phyloP scores from a whole-genome alignment of 2,329 filamentous ascomycete species.

The Nothophaeocryptopus gaeumannii region DNA sequence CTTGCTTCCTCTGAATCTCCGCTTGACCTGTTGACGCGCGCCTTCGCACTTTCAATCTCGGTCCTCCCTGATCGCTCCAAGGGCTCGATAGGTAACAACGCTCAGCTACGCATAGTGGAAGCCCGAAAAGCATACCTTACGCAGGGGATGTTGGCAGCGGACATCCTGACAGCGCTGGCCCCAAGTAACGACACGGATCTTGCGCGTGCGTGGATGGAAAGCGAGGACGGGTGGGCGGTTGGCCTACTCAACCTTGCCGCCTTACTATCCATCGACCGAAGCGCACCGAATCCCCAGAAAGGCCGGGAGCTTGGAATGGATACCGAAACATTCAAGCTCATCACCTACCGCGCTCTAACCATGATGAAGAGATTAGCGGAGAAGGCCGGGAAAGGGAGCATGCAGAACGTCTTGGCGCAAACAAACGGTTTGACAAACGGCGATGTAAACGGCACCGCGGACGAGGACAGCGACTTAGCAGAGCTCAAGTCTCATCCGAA shows the following conservation, averaged over 20 bases:
- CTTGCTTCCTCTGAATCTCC: constrained; percentile 46
- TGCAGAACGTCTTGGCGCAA: constrained; percentile 16
- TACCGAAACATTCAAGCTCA: constrained; percentile 33
- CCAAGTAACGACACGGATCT: constrained; percentile 49
- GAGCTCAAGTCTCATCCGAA: constrained; percentile 28
- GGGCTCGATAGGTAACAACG: constrained; percentile 45
- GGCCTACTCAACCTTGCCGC: constrained; percentile 74
- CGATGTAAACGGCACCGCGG: constrained; percentile 23
- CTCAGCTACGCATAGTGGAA: constrained; percentile 66
- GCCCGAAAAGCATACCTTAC: constrained; percentile 83
- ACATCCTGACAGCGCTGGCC: constrained; percentile 76
- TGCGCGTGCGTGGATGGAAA: constrained; percentile 76
- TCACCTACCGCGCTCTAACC: constrained; percentile 44
- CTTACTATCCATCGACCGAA: constrained; percentile 63
- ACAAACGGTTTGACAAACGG: constrained; percentile 10
- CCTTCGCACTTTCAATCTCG: constrained; percentile 83
- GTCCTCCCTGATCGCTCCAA: constrained; percentile 73
- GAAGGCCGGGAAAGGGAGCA: constrained; percentile 36
- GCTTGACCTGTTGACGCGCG: constrained; percentile 77
- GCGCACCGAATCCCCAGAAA: constrained; percentile 17
- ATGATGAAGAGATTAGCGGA: constrained; percentile 49
- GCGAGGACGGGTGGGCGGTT: constrained; percentile 77
- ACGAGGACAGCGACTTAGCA: constrained; percentile 16
- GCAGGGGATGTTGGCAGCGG: constrained; percentile 85
- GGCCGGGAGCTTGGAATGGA: constrained; percentile 28